Evolutionary conservation across 306 rosid genomes (phyloP).

Genomic region (Quercus cerris): DNA sequence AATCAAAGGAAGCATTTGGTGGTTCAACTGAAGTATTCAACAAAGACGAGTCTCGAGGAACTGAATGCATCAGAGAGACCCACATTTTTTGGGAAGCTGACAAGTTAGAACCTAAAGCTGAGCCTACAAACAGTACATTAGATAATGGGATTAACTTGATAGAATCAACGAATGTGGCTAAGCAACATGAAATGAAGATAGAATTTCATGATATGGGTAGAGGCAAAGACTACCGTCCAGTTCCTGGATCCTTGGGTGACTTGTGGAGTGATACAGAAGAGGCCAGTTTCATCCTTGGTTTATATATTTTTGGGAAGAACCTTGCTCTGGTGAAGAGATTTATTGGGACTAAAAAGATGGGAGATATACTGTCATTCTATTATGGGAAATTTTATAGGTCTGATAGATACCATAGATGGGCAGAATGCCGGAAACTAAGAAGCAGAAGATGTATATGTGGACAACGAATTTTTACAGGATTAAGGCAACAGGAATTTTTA

Average conservation of each 20-base stretch:
- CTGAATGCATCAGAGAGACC: slow-evolving; percentile 20
- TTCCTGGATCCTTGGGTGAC: slow-evolving; percentile 58
- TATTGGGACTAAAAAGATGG: slow-evolving; percentile 61
- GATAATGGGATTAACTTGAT: slow-evolving; percentile 21
- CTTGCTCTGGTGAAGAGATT: slow-evolving; percentile 68
- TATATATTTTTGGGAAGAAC: slow-evolving; percentile 84
- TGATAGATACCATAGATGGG: slow-evolving; percentile 69
- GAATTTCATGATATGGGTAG: slow-evolving; percentile 25
- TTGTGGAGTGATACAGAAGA: slow-evolving; percentile 67
- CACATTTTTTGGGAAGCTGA: slow-evolving; percentile 17
- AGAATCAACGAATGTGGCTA: slow-evolving; percentile 26
- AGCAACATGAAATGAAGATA: slow-evolving; percentile 28
- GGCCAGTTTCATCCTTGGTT: slow-evolving; percentile 69
- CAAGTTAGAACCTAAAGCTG: slow-evolving; percentile 28
- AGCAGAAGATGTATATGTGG: slow-evolving; percentile 64
- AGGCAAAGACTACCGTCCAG: slow-evolving; percentile 36
- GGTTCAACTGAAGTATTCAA: slow-evolving; percentile 22
- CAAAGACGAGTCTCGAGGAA: slow-evolving; percentile 28
- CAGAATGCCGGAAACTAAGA: slow-evolving; percentile 60
- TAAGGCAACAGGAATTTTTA: slow-evolving; percentile 75
- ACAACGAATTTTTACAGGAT: slow-evolving; percentile 71
- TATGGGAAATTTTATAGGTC: slow-evolving; percentile 80
- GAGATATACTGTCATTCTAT: slow-evolving; percentile 73
- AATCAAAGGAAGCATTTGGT: slow-evolving; percentile 17
- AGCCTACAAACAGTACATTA: slow-evolving; percentile 19